These are phyloP conservation scores for Sporothrix humicola DNA, from an alignment of 2,329 filamentous ascomycete genomes.

Conservation along the genomic window DNA sequence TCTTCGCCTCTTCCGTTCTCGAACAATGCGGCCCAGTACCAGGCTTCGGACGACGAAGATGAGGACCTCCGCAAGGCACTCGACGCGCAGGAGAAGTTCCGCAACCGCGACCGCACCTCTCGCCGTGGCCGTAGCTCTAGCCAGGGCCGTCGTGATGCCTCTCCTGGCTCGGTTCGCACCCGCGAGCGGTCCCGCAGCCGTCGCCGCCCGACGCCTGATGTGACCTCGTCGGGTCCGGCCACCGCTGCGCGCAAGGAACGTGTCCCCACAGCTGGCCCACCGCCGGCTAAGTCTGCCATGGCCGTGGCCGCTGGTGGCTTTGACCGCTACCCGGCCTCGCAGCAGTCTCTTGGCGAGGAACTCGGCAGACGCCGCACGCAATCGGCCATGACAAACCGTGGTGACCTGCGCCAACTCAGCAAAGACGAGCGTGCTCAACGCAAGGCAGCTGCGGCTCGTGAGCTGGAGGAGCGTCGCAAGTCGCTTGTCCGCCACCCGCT, in stretches of 20 bases:
- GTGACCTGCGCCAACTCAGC: conserved; percentile 58
- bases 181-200: conserved; percentile 42
- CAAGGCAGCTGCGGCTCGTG: conserved; percentile 78
- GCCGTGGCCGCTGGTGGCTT: conserved; percentile 37
- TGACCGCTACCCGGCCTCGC: conserved; percentile 36
- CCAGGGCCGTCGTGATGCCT: conserved; percentile 43
- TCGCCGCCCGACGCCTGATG: conserved; percentile 33
- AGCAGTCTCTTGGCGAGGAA: conserved; percentile 37
- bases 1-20: conserved; percentile 81
- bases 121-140: conserved; percentile 54
- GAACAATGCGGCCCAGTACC: conserved; percentile 58
- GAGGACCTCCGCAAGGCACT: conserved; percentile 62
- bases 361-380: conserved; percentile 47
- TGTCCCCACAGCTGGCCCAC: conserved; percentile 41
- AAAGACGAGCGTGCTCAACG: conserved; percentile 68
- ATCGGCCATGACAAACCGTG: conserved; percentile 50
- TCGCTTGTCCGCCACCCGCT: conserved; percentile 82
- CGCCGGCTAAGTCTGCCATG: conserved; percentile 38
- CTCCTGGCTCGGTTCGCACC: conserved; percentile 40
- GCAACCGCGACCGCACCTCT: conserved; percentile 49
- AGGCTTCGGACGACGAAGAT: conserved; percentile 66
- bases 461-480: conserved; percentile 85
- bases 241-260: conserved; percentile 41
- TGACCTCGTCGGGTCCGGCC: conserved; percentile 14
- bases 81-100: conserved; percentile 61